Percentiles rank a stretch among this genome's conserved stretches.
Evolutionary conservation across 345 rosid species (phyloP).

Genomic region (Moricandia arvensis): DNA sequence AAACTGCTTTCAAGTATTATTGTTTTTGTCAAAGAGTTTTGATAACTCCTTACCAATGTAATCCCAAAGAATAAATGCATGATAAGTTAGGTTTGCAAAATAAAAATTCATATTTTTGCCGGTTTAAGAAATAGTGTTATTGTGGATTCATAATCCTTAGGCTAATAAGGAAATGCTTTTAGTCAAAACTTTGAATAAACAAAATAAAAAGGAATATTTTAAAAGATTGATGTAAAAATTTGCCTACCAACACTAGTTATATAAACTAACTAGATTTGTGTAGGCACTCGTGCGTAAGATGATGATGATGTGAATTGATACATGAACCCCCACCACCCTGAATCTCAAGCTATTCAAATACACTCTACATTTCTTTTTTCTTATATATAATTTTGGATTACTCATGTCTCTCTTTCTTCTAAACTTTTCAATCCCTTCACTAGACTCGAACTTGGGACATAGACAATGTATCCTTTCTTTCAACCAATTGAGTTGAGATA

Average conservation of each 20-base stretch:
- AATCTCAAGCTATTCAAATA: constrained; percentile 3
- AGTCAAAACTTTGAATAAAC: background rate
- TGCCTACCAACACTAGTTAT: constrained; percentile 38
- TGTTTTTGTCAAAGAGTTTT: background rate
- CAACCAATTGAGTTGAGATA: constrained; percentile 5
- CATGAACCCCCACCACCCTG: background rate
- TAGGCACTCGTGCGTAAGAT: constrained; percentile 23
- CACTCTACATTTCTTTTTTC: constrained; percentile 8
- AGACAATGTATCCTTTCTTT: constrained; percentile 16
- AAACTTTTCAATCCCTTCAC: constrained; percentile 14
- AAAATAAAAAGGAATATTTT: background rate
- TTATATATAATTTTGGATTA: constrained; percentile 18
- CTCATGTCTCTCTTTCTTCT: constrained; percentile 22
- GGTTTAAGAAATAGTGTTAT: background rate
- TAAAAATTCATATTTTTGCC: background rate
- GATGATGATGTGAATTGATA: constrained; percentile 17
- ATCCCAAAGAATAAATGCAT: background rate
- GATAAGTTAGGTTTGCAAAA: background rate
- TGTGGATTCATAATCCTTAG: background rate
- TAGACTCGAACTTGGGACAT: constrained; percentile 6
- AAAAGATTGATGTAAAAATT: constrained; percentile 27
- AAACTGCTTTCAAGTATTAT: background rate
- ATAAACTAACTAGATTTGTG: constrained; percentile 11
- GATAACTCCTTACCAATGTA: background rate
- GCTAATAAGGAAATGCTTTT: background rate